Evolutionary conservation across 208 protist species (phyloP).

Genomic region (Trypanosoma lewisi): DNA sequence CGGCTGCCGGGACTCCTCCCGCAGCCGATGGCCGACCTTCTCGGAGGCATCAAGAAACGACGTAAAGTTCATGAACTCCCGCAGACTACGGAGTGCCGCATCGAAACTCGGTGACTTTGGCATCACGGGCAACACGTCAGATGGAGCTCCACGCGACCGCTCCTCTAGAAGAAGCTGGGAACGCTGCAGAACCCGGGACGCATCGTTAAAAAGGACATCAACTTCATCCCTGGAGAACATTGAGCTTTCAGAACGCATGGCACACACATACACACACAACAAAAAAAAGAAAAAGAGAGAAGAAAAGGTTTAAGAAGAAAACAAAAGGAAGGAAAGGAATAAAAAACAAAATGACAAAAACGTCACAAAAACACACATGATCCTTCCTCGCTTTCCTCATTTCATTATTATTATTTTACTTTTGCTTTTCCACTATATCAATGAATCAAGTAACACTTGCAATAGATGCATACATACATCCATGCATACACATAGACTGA

Average conservation of each 20-base stretch:
- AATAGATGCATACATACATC: too few relatives aligned
- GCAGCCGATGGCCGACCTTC: conserved; percentile 34
- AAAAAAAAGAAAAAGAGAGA: conserved; percentile 6
- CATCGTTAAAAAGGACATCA: conserved; percentile 51
- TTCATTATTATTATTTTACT: too few relatives aligned
- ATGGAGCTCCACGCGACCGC: conserved; percentile 22
- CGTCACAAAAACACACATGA: background rate
- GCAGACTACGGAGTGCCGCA: conserved; percentile 20
- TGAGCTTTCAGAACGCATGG: background rate
- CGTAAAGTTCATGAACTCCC: conserved; percentile 31
- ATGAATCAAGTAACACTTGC: too few relatives aligned
- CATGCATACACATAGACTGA: too few relatives aligned
- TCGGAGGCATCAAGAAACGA: conserved; percentile 43
- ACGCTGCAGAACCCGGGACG: conserved; percentile 34
- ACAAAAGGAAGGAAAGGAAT: conserved; percentile 11
- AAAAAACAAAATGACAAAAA: background rate
- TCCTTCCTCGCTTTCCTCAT: background rate
- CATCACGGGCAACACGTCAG: conserved; percentile 4
- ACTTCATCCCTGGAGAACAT: conserved; percentile 58
- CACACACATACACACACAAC: background rate
- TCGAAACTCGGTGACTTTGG: conserved; percentile 17
- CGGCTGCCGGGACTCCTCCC: conserved; percentile 25
- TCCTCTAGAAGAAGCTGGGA: conserved; percentile 55
- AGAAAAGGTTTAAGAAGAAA: conserved; percentile 13
- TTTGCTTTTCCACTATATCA: too few relatives aligned